Base-by-base conservation (phyloP, 805 yeast species). In the Millerozyma miso region DNA sequence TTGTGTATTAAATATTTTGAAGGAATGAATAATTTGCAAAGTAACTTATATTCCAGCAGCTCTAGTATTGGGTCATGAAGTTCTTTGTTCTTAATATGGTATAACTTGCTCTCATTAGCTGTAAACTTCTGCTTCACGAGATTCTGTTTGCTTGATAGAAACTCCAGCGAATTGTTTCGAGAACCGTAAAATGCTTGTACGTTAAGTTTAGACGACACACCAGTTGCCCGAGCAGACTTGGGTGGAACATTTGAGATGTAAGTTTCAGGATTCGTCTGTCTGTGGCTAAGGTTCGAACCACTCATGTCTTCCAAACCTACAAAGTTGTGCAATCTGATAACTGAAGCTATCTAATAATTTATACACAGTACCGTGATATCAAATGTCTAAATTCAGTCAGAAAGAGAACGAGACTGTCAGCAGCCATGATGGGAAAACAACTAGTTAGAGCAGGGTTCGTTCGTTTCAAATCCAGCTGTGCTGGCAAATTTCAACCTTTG, bases 21-120 rank as follows among this genome's bases (percentile, higher is more conserved):
- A 3, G 74, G 73, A 4, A 67, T 63, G 47, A 53, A 67, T 23
- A 68, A 50, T 42, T 51, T 55, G 42, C 58, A 65, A 14, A 68
- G 55, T 12, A 69, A 53, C 36, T 58, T 58, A 44, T 60, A 56
- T 44, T 67, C 71, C 10, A 63, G 61, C 29, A 7, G 29, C 29
- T 23, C 29, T 14, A 53, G 50, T 2, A 41, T 43, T 18, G 53
- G 49, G 33, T 54, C 60, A 17, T 54, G 48, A n/a, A 47, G 52
- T 32, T 36, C 40, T 23, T 37, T 46, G 39, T 40, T 46, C 19
- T 31, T 37, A 31, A 23, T 43, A 19, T 16, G 39, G 16, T 31
- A 40, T 18, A 33, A 42, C 38, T 47, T 46, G 15, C 42, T 32
- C 13, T 45, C 49, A 36, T 42, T 41, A 6, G 45, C 37, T 16